These are phyloP conservation scores for Cyberlindnera euphorbiae DNA, from an alignment of 805 yeast species.

Conservation along the genomic window DNA sequence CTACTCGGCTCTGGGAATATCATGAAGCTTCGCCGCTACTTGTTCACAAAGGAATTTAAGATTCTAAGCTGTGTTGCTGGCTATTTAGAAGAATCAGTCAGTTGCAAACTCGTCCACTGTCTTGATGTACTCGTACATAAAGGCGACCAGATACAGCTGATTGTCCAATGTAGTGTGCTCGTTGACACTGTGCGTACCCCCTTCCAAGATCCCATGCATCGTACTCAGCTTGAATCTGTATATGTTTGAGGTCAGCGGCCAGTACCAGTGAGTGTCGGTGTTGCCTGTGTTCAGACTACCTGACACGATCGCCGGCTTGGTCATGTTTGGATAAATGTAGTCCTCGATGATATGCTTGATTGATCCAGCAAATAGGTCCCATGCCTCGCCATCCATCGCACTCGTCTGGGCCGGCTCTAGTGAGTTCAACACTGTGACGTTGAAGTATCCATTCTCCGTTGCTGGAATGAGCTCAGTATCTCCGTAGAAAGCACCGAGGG, in stretches of 20 bases:
- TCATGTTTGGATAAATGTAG: constrained; percentile 32
- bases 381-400: constrained; percentile 41
- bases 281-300: constrained; percentile 64
- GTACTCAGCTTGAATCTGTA: constrained; percentile 55
- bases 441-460: constrained; percentile 38
- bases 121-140: constrained; percentile 44
- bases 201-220: constrained; percentile 29
- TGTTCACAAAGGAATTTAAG: background rate
- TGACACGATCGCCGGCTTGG: constrained; percentile 38
- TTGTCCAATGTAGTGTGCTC: constrained; percentile 47
- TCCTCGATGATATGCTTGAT: constrained; percentile 60
- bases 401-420: constrained; percentile 52
- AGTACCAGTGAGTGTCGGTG: constrained; percentile 65
- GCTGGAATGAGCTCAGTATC: constrained; percentile 10
- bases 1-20: too few relatives aligned
- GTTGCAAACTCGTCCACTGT: constrained; percentile 32
- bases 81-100: background rate
- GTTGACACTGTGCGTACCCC: constrained; percentile 51
- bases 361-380: constrained; percentile 59
- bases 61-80: background rate
- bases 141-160: constrained; percentile 49
- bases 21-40: too few relatives aligned
- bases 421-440: constrained; percentile 14
- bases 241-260: constrained; percentile 57
- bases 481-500: constrained; percentile 24